A percentile compares a stretch with the other conserved stretches of the same genome.
Conservation (phyloP, 179 eudicot species). For the Spinacia oleracea region DNA sequence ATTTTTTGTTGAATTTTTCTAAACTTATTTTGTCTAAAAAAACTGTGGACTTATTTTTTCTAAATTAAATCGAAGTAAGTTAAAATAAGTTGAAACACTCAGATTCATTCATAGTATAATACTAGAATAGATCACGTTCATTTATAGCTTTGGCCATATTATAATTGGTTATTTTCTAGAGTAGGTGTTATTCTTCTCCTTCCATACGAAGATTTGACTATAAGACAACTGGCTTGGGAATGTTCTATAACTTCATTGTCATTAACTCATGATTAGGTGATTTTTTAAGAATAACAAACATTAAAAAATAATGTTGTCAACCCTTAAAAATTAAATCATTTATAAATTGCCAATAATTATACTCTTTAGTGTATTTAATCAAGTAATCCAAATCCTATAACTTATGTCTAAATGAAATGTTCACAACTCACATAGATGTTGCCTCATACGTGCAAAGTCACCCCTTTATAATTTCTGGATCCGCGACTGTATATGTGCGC, state of each 20-base stretch:
- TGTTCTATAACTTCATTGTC: background rate
- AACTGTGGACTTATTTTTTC: too few relatives aligned
- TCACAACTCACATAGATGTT: background rate
- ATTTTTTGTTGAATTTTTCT: too few relatives aligned
- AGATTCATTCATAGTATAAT: too few relatives aligned
- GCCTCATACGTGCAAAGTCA: slow-evolving; percentile 5
- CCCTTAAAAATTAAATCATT: background rate
- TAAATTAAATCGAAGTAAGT: too few relatives aligned
- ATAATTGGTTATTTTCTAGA: background rate
- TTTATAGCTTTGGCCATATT: too few relatives aligned
- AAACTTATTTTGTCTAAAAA: too few relatives aligned
- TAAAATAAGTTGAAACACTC: too few relatives aligned
- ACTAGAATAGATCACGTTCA: too few relatives aligned
- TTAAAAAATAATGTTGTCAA: background rate
- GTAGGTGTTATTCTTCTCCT: slow-evolving; percentile 2
- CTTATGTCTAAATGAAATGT: background rate
- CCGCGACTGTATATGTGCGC: too few relatives aligned
- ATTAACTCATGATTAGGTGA: background rate
- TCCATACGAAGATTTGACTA: slow-evolving; percentile 6
- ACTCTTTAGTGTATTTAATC: background rate
- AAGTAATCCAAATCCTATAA: background rate
- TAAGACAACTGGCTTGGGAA: background rate
- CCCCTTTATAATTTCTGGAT: too few relatives aligned
- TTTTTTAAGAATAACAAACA: too few relatives aligned
- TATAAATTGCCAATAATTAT: background rate